Evolutionary conservation across 306 rosid species (phyloP), one percentile per base, ranked within the genome.

Genomic region (Quercus dentata): DNA sequence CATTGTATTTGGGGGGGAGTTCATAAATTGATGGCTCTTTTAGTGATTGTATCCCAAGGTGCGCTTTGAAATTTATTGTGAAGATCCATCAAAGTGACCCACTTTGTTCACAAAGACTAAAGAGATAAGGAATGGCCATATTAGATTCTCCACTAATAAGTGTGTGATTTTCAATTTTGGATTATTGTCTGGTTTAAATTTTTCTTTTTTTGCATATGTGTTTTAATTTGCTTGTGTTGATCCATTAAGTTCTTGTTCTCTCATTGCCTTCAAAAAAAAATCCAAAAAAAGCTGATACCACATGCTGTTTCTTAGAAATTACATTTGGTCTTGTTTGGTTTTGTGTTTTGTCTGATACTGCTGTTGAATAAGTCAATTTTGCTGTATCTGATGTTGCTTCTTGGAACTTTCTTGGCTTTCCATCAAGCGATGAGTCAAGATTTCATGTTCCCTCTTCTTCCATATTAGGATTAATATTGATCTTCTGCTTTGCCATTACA

Each of bases 81-180:
- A 54, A 54, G 41, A 14, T 31, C 65, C 38, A 8, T 51, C 77
- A 49, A 19, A 41, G 5, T 41, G n/a, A 6, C 73, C 55, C 54
- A 56, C 74, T 14, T 57, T 28, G 61, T 28, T 12, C 30, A 27
- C 58, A 25, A 27, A 38, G 52, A 30, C 73, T 15, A 54, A 0
- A 18, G 6, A 35, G 13, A 17, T 21, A 30, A 21, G n/a, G 18
- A 56, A 67, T 80, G 56, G 54, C 27, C 27, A 70, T 23, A 19
- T 23, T 14, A 71, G 61, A n/a, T 82, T 78, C 58, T 49, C 65
- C 79, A 73, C 76, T 30, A 6, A 28, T 7, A 55, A 4, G 31
- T 70, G 55, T 19, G 13, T 52, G n/a, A 81, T 49, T 46, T 58
- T 55, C 79, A 65, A 63, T 11, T 18, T n/a, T 12, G 19, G 15